Evolutionary conservation across 2,329 filamentous ascomycete species (phyloP), one percentile per base, ranked within the genome.

Genomic region (Chlorencoelia australis): DNA sequence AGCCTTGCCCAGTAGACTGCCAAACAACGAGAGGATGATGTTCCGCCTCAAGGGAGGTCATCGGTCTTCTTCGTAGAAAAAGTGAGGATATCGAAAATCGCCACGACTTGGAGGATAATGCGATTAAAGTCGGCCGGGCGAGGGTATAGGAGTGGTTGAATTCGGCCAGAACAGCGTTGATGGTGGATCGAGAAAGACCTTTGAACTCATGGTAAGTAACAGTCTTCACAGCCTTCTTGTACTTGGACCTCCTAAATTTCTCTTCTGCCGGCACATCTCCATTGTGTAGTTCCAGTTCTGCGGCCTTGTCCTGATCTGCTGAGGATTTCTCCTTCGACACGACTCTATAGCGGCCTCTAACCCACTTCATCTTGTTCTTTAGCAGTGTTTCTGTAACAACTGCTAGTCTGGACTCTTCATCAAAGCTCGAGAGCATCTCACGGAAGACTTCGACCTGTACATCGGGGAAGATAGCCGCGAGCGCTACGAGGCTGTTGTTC

Each of bases 371-470:
- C 22, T 75, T 73, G 51, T 80, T 77, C 61, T 83, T 86, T 40
- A 91, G 66, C 40, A 91, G 64, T 33, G 77, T 72, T 54, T 91
- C 83, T 9, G 83, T 83, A 18, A 88, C 79, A 32, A 91, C 69
- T 28, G 83, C 79, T 16, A 89, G 62, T 46, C 82, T 68, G 43
- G 82, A 89, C 58, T 88, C 81, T 49, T 79, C 75, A 50, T 80
- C 79, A 54, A 88, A 81, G 51, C 68, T 81, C 25, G 69, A 62
- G 32, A 91, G 73, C 72, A 91, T 82, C 63, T 89, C 83, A 29
- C 83, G 74, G 54, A 91, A 85, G 13, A 88, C 83, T 48, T 88
- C 82, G 41, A 83, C 68, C 58, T 86, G 80, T n/a, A 88, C 67
- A 58, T 88, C 75, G 18, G 84, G 84, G 47, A 91, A 91, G 7